Conservation (phyloP, 73 alveolate species). For the Tetrahymena thermophila region DNA sequence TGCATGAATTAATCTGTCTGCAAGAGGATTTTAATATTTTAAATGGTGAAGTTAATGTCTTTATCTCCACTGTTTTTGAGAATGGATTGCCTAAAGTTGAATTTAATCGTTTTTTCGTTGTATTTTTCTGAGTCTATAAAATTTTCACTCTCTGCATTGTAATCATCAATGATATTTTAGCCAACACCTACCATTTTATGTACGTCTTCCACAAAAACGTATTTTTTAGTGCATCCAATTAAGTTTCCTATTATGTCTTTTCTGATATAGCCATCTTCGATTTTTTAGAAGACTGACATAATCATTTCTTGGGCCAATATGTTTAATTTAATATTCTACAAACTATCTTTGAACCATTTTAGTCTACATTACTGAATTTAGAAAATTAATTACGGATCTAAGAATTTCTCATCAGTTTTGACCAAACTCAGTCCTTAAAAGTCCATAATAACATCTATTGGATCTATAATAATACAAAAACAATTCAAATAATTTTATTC, state of each 20-base stretch:
- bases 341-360: not conserved
- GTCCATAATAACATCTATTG: not conserved
- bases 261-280: not conserved
- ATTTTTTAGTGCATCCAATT: not conserved
- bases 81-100: not conserved
- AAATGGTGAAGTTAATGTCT: not conserved
- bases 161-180: not conserved
- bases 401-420: not conserved
- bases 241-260: not conserved
- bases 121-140: not conserved
- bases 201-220: not conserved
- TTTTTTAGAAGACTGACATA: not conserved
- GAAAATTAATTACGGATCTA: not conserved
- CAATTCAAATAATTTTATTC: not conserved
- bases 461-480: not conserved
- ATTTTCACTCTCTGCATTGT: not conserved
- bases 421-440: not conserved
- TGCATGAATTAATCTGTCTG: not conserved
- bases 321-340: not conserved
- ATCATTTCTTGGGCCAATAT: not conserved
- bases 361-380: not conserved
- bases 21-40: not conserved
- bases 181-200: not conserved
- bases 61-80: not conserved
- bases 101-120: not conserved